These are phyloP conservation scores for Ophiocordyceps camponoti-leonardi DNA, from an alignment of 2,329 filamentous ascomycete species.

Conservation along the genomic window DNA sequence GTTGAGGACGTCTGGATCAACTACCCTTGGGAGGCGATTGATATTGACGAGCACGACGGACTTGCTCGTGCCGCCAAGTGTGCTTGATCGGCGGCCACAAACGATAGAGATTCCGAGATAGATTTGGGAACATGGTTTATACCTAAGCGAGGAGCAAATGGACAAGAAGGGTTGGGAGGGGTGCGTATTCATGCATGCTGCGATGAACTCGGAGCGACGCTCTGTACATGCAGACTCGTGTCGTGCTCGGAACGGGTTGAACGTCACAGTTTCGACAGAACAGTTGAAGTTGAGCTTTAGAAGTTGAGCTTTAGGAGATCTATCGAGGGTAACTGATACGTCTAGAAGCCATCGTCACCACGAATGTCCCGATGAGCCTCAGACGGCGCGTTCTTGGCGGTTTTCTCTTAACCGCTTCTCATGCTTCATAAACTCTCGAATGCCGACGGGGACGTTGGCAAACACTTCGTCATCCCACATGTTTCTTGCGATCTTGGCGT, in stretches of 20 bases:
- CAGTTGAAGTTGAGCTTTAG: no score
- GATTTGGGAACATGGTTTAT: not conserved
- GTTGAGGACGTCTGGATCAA: slow-evolving; percentile 95
- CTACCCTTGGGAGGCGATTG: slow-evolving; percentile 93
- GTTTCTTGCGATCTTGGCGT: slow-evolving; percentile 28
- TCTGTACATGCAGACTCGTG: not conserved
- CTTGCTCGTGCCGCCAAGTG: slow-evolving; percentile 33
- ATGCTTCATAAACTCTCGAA: slow-evolving; percentile 91
- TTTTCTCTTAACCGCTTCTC: slow-evolving; percentile 79
- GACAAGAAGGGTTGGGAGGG: not conserved
- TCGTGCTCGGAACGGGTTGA: no score
- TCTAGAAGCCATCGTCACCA: not conserved
- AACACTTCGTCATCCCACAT: slow-evolving; percentile 54
- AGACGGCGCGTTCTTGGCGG: slow-evolving; percentile 40
- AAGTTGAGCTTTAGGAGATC: no score
- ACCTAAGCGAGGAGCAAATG: not conserved
- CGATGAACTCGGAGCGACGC: not conserved
- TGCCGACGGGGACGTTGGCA: slow-evolving; percentile 70
- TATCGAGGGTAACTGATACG: not conserved
- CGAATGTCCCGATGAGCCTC: slow-evolving; percentile 13
- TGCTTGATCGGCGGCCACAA: not conserved
- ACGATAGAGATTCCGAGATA: not conserved
- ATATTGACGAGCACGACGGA: slow-evolving; percentile 84
- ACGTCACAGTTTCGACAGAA: no score
- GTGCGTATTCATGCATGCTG: not conserved